Evolutionary conservation across 2,329 filamentous ascomycete species (phyloP).

Genomic region (Botrytis aclada): DNA sequence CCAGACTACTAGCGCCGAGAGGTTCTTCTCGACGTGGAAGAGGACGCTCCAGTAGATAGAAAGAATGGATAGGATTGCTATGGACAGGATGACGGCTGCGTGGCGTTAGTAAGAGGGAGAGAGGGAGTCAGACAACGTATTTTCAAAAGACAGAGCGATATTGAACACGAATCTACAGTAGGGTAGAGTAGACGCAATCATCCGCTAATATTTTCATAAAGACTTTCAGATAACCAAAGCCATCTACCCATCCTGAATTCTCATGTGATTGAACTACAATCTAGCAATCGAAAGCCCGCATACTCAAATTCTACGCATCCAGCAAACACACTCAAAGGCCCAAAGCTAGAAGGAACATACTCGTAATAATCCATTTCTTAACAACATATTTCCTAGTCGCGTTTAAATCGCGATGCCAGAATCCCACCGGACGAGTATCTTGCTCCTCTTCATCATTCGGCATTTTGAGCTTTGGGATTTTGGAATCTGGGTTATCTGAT

Average conservation of each 20-base stretch:
- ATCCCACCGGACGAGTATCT: constrained; percentile 23
- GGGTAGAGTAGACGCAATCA: not conserved
- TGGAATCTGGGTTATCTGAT: not conserved
- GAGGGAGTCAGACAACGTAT: rapidly evolving
- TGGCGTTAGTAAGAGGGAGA: not conserved
- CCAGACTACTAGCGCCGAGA: constrained; percentile 49
- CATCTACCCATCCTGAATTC: not conserved
- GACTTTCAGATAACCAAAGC: not conserved
- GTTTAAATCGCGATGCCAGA: constrained; percentile 28
- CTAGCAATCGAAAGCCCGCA: not conserved
- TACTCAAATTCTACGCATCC: not conserved
- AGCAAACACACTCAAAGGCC: too few species aligned
- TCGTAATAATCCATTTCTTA: constrained; percentile 29
- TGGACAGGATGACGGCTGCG: not conserved
- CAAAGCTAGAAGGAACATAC: constrained; percentile 41
- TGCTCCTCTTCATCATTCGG: constrained; percentile 13
- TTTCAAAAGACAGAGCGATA: not conserved
- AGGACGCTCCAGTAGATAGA: constrained; percentile 62
- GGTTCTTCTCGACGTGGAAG: constrained; percentile 48
- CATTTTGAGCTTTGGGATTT: not conserved
- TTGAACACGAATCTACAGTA: not conserved
- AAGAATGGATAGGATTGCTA: constrained; percentile 41
- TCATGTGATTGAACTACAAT: not conserved
- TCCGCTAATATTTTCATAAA: not conserved
- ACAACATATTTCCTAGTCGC: constrained; percentile 23